Base-by-base conservation (phyloP, 2,329 filamentous ascomycete species). In the Trichophyton verrucosum region DNA sequence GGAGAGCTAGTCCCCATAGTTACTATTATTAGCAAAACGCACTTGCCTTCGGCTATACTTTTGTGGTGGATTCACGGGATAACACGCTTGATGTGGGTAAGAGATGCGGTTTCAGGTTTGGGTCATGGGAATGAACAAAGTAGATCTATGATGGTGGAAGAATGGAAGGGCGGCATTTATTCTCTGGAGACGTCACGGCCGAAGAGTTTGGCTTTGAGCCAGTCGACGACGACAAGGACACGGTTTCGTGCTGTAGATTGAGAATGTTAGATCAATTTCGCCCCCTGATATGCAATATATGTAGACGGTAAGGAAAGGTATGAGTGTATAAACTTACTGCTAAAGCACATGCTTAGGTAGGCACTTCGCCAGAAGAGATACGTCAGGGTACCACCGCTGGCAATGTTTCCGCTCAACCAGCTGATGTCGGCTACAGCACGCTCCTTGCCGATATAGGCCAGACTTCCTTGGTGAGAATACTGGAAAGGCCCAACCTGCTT, bases 331-430 rank as follows among this genome's bases (percentile, higher is more conserved):
- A 67, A 88, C 89, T 86, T 83, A 94, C 90, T 91, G 85, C 91
- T 97, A 77, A 99, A 99, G 84, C 92, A 96, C 94, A 99, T 99
- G 82, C 90, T 96, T 75, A 99, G 80, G 76, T 99, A 99, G 60
- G 92, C 94, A 72, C 89, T 95, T 74, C 91, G 84, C 94, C 94
- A 99, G 85, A 99, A 99, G 67, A 96, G 83, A 79, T 95, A 99
- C 61, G 94, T 99, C 77, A 97, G 80, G 70, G 87, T 89, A 73
- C 94, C 94, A 72, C 92, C 94, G 53, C 87, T 89, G 64, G 94
- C 92, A 69, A 99, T 83, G 80, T 97, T 99, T 67, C 94, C 94
- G 70, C 94, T 95, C 79, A 95, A 86, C 92, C 94, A 99, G 73
- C 86, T 89, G 70, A 99, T 90, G 77, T 99, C 94, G 64, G 94